Percentiles rank a stretch among this genome's conserved stretches.
phyloP scores from a whole-genome alignment of 2,329 filamentous ascomycete genomes.

The Ophiostoma sp. region DNA sequence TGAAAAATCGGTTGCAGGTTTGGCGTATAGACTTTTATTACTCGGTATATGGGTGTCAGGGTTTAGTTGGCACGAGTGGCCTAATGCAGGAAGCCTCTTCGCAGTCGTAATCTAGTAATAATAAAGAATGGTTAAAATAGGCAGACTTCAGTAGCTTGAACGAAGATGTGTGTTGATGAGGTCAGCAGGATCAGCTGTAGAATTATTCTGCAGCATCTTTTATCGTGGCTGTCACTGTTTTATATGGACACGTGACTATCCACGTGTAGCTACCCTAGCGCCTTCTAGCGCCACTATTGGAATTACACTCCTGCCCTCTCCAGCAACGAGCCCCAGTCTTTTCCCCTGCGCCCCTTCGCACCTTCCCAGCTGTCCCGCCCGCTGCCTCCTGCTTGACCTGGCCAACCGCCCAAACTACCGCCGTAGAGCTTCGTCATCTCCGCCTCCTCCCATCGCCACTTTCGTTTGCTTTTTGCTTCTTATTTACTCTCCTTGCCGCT shows the following conservation, averaged over 20 bases:
- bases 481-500: neutral
- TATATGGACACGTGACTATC: neutral
- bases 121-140: neutral
- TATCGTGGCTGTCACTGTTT: neutral
- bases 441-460: constrained; percentile 13
- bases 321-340: constrained; percentile 13
- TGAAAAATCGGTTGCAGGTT: constrained; percentile 9
- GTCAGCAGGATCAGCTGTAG: neutral
- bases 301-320: constrained; percentile 5
- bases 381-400: constrained; percentile 3
- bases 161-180: neutral
- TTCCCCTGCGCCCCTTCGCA: constrained; percentile 12
- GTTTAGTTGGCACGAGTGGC: constrained; percentile 8
- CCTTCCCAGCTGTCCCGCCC: constrained; percentile 13
- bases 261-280: neutral
- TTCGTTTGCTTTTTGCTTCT: constrained; percentile 3
- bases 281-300: neutral
- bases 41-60: constrained; percentile 9
- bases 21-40: constrained; percentile 8
- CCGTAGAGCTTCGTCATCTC: constrained; percentile 26
- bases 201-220: neutral
- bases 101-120: constrained; percentile 4
- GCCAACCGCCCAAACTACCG: neutral
- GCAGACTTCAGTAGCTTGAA: neutral
- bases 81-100: constrained; percentile 9